Percentiles rank a stretch among this genome's conserved stretches.
Evolutionary conservation across 768 basidiomycete species (phyloP).

Genomic region (Dioszegia hungarica): DNA sequence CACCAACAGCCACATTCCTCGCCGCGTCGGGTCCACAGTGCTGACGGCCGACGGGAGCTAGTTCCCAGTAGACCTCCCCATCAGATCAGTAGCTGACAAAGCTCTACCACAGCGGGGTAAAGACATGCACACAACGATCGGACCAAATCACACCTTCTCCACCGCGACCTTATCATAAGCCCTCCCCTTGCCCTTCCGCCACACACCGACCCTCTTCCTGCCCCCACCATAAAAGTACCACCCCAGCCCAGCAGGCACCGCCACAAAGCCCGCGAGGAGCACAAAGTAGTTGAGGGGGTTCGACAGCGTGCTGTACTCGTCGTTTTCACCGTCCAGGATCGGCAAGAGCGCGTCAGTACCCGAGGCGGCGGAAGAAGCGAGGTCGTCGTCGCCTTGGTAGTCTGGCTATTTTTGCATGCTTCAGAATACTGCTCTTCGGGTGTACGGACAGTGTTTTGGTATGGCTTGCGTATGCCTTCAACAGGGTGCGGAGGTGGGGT

Average conservation of each 20-base stretch:
- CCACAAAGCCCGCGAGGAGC: conserved; percentile 52
- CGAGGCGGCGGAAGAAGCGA: background rate
- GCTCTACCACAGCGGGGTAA: too few species aligned
- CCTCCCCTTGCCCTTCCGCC: conserved; percentile 15
- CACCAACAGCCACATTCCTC: too few species aligned
- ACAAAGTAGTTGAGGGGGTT: conserved; percentile 34
- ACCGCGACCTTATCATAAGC: conserved; percentile 28
- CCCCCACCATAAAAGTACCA: conserved; percentile 39
- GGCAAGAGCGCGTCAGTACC: conserved; percentile 19
- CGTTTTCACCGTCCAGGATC: too few species aligned
- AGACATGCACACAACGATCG: background rate
- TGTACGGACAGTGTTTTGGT: background rate
- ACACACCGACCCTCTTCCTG: conserved; percentile 17
- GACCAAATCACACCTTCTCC: background rate
- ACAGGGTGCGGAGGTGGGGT: background rate
- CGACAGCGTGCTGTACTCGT: conserved; percentile 23
- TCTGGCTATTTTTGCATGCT: conserved; percentile 21
- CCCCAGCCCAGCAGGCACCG: conserved; percentile 47
- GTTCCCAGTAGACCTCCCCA: too few species aligned
- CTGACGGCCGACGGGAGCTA: too few species aligned
- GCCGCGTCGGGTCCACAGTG: too few species aligned
- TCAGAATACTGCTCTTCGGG: conserved; percentile 12
- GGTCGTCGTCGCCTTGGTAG: conserved; percentile 6
- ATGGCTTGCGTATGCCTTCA: too few species aligned
- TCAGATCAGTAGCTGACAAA: too few species aligned